Base-by-base conservation (phyloP, 2,329 filamentous ascomycete species). In the Erysiphe pulchra region DNA sequence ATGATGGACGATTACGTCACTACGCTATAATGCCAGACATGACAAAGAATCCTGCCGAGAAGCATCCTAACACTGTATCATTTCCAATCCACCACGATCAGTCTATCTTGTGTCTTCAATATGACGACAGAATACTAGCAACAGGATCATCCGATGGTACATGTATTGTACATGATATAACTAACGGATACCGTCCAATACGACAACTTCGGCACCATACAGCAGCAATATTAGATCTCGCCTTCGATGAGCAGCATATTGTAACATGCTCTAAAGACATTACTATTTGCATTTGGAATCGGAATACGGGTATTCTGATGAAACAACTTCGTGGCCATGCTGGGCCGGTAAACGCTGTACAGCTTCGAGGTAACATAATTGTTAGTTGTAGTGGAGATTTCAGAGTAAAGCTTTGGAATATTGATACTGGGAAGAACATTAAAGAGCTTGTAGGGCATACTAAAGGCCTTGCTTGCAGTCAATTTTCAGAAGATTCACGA, bases 191-290 rank as follows among this genome's bases (percentile, higher is more conserved):
- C 60, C 69, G 73, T 48, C 86, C 90, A 0, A 74, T 93, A 48
- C 76, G 73, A 44, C 79, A 83, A 31, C 75, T 98, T 13, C 64
- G 66, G 32, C 75, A 79, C 50, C 90, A 98, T 63, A 74, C 73
- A 6, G 84, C 84, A 4, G 87, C 90, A 45, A 86, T 98, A 36
- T 71, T 98, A 13, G 90, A 98, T 58, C 76, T 98, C 10, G 87
- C 84, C 51, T 87, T 98, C 52, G 85, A 98, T 59, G 74, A 84
- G 51, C 77, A 79, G 54, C 80, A 92, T 62, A 94, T 98, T 55
- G 80, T 95, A 44, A 94, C 87, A 5, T 98, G 90, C 66, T 93
- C 84, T 59, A 98, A 98, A 62, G 90, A 98, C 62, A 76, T 79
- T 37, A 86, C 73, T 50, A 92, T 98, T 57, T 92, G 86, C 57